Conservation (phyloP, 2,329 filamentous ascomycete genomes). For the Madurella fahalii region DNA sequence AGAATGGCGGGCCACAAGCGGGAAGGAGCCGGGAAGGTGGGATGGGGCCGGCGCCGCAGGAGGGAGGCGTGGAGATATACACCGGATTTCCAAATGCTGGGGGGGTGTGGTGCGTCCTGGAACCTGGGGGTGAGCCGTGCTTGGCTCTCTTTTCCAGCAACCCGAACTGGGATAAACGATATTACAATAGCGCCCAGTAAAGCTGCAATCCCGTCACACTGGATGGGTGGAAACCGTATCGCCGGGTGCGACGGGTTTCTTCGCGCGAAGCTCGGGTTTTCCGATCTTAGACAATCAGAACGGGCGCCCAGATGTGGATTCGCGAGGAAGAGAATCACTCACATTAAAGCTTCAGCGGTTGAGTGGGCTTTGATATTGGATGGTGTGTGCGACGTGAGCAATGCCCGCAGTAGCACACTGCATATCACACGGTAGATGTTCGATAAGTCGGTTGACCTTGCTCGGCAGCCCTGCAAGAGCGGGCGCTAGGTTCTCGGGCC, state of each 20-base stretch:
- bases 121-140: background rate
- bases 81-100: background rate
- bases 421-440: constrained; percentile 29
- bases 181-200: background rate
- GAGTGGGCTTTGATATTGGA: constrained; percentile 53
- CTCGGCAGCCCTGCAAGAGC: constrained; percentile 18
- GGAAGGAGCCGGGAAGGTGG: constrained; percentile 11
- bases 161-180: background rate
- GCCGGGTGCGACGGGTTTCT: background rate
- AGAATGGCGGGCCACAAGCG: constrained; percentile 1
- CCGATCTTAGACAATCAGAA: constrained; percentile 15
- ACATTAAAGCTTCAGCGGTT: constrained; percentile 36
- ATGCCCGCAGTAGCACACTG: constrained; percentile 35
- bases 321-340: constrained; percentile 2
- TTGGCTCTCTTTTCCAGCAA: background rate
- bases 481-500: constrained; percentile 22
- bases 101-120: background rate
- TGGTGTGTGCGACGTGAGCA: constrained; percentile 31
- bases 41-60: constrained; percentile 6
- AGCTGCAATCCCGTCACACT: background rate
- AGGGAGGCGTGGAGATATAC: constrained; percentile 17
- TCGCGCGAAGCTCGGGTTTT: background rate
- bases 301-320: constrained; percentile 19
- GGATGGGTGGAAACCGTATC: background rate
- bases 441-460: constrained; percentile 9